Evolutionary conservation across 768 basidiomycete species (phyloP), one percentile per base, ranked within the genome.

Genomic region (Lentinula boryana): DNA sequence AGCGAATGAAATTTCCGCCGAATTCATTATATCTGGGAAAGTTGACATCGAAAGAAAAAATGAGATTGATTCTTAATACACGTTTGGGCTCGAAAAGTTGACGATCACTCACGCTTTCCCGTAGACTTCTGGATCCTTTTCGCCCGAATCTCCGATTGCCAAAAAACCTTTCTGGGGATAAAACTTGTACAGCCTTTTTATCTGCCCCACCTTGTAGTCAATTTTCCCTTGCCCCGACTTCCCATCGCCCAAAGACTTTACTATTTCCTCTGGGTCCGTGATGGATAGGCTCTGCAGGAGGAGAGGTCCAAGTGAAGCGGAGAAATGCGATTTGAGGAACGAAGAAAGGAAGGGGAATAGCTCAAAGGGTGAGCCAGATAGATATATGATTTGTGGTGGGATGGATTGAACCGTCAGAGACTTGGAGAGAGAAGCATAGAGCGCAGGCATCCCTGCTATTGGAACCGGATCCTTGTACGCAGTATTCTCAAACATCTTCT

Each of bases 101-200:
- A 41, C 36, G 23, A 38, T 38, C 31, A 73, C 76, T 65, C 58
- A 79, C 77, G 74, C 73, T 63, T 70, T 71, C 40, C 68, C 78
- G 65, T 80, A 79, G 9, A 72, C 75, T 64, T 80, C 78, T 3
- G 78, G 78, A 60, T 80, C 78, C 64, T 72, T 75, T 64, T 80
- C 73, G 12, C 77, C 78, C 10, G 78, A 80, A 65, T 80, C 78
- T 7, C 78, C 78, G 33, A 80, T 68, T 5, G 70, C 67, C 54
- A 80, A 61, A 65, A 75, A 79, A 63, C 71, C 76, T 68, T 79
- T 78, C 44, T 71, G 68, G 9, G 77, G 78, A 60, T 78, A 80
- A 70, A 76, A 73, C 1, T 69, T 71, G 16, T 74, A 67, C n/a
- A 79, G 70, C 16, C 71, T 69, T 51, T 75, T 74, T 52, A 80